Percentiles rank a stretch among this genome's conserved stretches.
phyloP scores from a whole-genome alignment of 2,329 filamentous ascomycete genomes.

The Arachnomyces sp. region DNA sequence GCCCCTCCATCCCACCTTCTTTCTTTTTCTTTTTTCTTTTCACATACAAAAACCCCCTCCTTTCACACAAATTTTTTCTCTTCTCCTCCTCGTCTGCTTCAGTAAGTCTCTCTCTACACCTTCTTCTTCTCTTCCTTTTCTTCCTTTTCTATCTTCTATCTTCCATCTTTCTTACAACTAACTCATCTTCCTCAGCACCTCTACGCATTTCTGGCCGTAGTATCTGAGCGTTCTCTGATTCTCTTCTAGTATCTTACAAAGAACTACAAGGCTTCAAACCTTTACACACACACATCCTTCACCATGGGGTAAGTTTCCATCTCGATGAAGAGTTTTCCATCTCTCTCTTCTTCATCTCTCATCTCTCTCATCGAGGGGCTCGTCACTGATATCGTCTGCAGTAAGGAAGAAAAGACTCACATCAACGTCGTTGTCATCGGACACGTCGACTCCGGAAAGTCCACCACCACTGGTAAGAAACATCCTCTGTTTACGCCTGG shows the following conservation, averaged over 20 bases:
- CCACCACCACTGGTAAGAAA: slow-evolving; percentile 83
- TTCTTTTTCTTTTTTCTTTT: slow-evolving; percentile 9
- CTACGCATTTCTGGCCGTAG: slow-evolving; percentile 44
- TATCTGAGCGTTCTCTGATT: slow-evolving; percentile 41
- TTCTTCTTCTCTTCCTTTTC: slow-evolving; percentile 13
- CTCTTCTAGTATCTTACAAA: slow-evolving; percentile 42
- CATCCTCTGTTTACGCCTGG: slow-evolving; percentile 15
- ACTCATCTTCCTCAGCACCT: slow-evolving; percentile 37
- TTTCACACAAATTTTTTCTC: slow-evolving; percentile 29
- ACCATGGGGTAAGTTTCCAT: slow-evolving; percentile 53
- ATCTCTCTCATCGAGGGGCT: slow-evolving; percentile 11
- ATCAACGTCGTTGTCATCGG: slow-evolving; percentile 98
- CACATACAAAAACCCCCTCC: slow-evolving; percentile 39
- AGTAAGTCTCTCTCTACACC: slow-evolving; percentile 36
- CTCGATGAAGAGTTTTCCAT: not conserved
- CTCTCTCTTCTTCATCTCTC: not conserved
- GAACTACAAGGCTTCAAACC: slow-evolving; percentile 39
- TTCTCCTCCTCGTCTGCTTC: slow-evolving; percentile 36
- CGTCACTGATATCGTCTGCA: slow-evolving; percentile 32
- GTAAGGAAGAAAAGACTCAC: slow-evolving; percentile 93
- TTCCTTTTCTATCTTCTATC: slow-evolving; percentile 18
- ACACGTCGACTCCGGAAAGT: slow-evolving; percentile 99
- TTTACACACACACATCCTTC: slow-evolving; percentile 34
- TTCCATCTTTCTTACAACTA: slow-evolving; percentile 16
- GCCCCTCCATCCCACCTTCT: slow-evolving; percentile 3